Evolutionary conservation across 2,329 filamentous ascomycete genomes (phyloP).

Genomic region (Calonectria leucothoes): DNA sequence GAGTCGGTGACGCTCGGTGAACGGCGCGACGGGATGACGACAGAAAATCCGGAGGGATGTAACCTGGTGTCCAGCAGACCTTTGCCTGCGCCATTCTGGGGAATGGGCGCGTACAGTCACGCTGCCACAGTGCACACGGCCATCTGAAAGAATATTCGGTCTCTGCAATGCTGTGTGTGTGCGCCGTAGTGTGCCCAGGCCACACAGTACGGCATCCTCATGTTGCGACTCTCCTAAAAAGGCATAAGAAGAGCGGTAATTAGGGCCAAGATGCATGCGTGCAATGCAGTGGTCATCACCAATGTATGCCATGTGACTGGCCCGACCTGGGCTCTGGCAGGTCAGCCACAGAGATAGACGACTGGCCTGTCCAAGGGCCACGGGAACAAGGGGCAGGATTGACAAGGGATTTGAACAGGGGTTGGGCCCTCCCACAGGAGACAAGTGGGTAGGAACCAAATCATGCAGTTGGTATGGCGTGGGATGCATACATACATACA

Average conservation of each 20-base stretch:
- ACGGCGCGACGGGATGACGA: slow-evolving; percentile 17
- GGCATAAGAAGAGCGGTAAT: background rate
- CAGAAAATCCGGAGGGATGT: slow-evolving; percentile 7
- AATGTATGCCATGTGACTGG: slow-evolving; percentile 18
- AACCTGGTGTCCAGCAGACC: slow-evolving; percentile 4
- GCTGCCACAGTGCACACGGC: background rate
- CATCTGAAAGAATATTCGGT: background rate
- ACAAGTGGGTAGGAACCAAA: slow-evolving; percentile 11
- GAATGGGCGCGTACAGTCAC: slow-evolving; percentile 6
- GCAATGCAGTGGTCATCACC: slow-evolving; percentile 5
- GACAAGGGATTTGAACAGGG: slow-evolving; percentile 6
- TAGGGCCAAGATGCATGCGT: slow-evolving; percentile 1
- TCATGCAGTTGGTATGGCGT: slow-evolving; percentile 8
- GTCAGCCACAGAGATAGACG: background rate
- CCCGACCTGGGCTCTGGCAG: background rate
- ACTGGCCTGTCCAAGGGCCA: slow-evolving; percentile 8
- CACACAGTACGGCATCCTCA: background rate
- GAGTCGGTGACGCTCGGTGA: background rate
- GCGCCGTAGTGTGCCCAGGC: background rate
- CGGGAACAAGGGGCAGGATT: slow-evolving; percentile 5
- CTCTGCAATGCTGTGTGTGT: background rate
- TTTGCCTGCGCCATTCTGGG: background rate
- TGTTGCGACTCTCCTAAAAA: background rate
- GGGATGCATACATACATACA: background rate
- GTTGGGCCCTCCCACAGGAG: background rate